phyloP scores from a whole-genome alignment of 2,329 filamentous ascomycete species.

The Fusarium anguioides region DNA sequence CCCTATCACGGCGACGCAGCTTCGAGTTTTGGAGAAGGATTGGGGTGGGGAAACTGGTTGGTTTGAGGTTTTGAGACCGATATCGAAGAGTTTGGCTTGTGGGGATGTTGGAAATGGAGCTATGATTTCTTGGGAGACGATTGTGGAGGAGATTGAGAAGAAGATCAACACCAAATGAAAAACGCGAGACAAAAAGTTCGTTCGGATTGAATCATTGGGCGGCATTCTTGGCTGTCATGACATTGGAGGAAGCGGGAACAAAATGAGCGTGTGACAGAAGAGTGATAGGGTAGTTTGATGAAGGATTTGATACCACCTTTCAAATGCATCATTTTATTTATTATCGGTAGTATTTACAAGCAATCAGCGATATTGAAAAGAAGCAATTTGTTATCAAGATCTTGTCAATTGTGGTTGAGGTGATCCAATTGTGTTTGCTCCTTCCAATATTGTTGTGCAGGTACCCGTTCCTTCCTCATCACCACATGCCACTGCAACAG shows the following conservation, averaged over 20 bases:
- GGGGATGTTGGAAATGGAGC: constrained; percentile 85
- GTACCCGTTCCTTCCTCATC: neutral
- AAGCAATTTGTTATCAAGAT: too few species aligned
- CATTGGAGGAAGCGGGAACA: neutral
- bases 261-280: constrained; percentile 2
- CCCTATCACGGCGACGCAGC: constrained; percentile 79
- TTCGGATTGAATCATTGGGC: neutral
- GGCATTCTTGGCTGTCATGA: neutral
- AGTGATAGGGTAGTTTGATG: neutral
- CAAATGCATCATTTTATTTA: too few species aligned
- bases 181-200: fast-evolving
- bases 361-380: too few species aligned
- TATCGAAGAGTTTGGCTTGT: constrained; percentile 83
- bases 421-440: neutral
- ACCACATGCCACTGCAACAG: neutral
- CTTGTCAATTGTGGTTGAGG: too few species aligned
- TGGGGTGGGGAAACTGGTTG: constrained; percentile 69
- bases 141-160: constrained; percentile 73
- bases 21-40: constrained; percentile 75
- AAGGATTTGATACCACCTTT: neutral
- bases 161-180: constrained; percentile 50
- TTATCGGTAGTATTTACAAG: neutral
- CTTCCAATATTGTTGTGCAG: too few species aligned
- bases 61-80: constrained; percentile 77
- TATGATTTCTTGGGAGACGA: constrained; percentile 83